Evolutionary conservation across 768 basidiomycete genomes (phyloP), one percentile per base, ranked within the genome.

Genomic region (Boletus sensibilis): DNA sequence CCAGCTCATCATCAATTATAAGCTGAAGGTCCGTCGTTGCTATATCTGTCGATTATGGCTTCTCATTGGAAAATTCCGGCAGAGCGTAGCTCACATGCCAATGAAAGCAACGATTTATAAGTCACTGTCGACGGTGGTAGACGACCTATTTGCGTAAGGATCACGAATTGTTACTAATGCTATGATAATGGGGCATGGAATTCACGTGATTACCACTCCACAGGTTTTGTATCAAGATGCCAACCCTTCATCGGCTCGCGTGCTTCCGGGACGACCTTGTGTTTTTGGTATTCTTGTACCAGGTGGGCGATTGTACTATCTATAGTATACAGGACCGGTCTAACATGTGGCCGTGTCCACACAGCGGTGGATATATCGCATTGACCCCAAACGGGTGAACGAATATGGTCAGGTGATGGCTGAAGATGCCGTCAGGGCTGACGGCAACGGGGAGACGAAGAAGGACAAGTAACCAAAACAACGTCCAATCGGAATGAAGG

Each of bases 51-150:
- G 21, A 27, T 35, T 48, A 50, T 54, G 20, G 18, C 23, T 35
- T 33, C 53, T 57, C 39, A 62, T 60, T 45, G 27, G 44, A 21
- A 29, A 20, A 52, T 34, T 39, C 44, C 14, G 52, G 27, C 75
- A 94, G 89, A 93, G 89, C 70, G 94, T 97, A 35, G 90, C 96
- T 43, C 96, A 98, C 70, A 94, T 98, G 88, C 95, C 95, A 20
- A 95, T 97, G 88, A 97, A 95, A 72, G 90, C 95, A 4, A 94
- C 98, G 92, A 87, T 94, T 63, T 96, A 94, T 80, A 97, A 96
- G 76, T 86, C 90, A 2, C 78, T 96, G 56, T 89, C 92, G 43
- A 92, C 88, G 1, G 89, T 92, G 46, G 90, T 95, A 43, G 95
- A 96, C 74, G 94, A 98, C 72, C 83, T 96, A 64, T 92, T 93